Base-by-base conservation (phyloP, 2,329 filamentous ascomycete genomes). In the Elsinoe fawcettii region DNA sequence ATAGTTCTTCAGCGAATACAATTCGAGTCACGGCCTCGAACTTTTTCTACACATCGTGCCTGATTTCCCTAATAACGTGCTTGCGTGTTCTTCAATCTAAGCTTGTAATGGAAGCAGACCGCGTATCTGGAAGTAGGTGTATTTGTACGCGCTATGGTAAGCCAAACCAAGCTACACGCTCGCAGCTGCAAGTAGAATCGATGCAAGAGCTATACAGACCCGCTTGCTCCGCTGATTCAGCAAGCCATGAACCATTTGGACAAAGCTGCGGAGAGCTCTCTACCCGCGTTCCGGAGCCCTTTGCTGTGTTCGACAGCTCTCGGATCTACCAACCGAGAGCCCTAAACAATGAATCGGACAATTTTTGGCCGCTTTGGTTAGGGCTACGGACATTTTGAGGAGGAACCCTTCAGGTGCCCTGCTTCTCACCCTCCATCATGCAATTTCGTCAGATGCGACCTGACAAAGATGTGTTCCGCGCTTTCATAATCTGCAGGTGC, bases 341-440 rank as follows among this genome's bases (percentile, higher is more conserved):
- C 46, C 46, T 51, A 34, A 34, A n/a, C 27, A 8, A 11, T 32
- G 5, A 18, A 14, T 51, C 46, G 46, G 46, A 51, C 25, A 51
- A 6, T 20, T 51, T 51, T 51, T 51, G 46, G 46, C 46, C 46
- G 46, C 25, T 32, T 32, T 32, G 46, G 25, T 34, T 34, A 51
- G 46, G 46, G 46, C 46, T 51, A 51, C 46, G 46, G 46, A 51
- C 46, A 14, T 49, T 30, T 18, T n/a, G 14, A 5, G 20, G 2
- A 25, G 23, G 23, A 25, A 14, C 34, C 46, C 27, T 51, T 51
- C 46, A 18, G 14, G 20, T 51, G 25, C 46, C 27, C 12, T 18
- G 12, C 16, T 51, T 25, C n/a, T 51, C 46, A 51, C 16, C 12
- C 25, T 16, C 32, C 46, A n/a, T n/a, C n/a, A n/a, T n/a, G n/a